Evolutionary conservation across 805 yeast species (phyloP), one percentile per base, ranked within the genome.

Genomic region (Monosporozyma aquatica): DNA sequence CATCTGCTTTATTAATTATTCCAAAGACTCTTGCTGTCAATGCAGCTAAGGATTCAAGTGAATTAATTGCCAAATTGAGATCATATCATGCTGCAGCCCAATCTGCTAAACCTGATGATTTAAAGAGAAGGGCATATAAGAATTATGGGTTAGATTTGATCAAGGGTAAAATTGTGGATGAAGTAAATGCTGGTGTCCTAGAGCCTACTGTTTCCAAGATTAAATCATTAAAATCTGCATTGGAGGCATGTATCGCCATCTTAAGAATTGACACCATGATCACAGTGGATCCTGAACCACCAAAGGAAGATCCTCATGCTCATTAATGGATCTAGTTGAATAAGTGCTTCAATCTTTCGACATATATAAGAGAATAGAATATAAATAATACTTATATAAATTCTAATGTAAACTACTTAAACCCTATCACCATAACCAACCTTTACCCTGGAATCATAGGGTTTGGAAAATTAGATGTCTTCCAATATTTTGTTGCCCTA

Each of bases 201-300:
- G 99, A 92, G 66, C 99, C 99, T 42, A 84, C 97, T 14, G 73
- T 92, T 59, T 81, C 94, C 56, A 92, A 92, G 69, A 74, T 92
- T 59, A 89, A 87, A 65, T 81, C 95, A 9, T 76, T 94, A 62
- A 89, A 94, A 66, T 82, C 94, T 46, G 97, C 98, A 5, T 76
- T 92, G 52, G 99, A 92, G 70, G 99, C 99, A 3, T 92, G 98
- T 68, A 80, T 94, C 64, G 95, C 97, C 27, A 92, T 92, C 50
- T 72, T 94, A 56, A 81, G 99, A 72, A 92, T 92, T 58, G 99
- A 92, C 65, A 92, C 99, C 40, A 89, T 90, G 95, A 90, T 92
- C 58, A 85, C 87, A 38, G 95, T 92, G 48, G 94, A 90, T 56
- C 98, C 98, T 10, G 98, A 92, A 60, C 87, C 84, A 39, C 86